Base-by-base conservation (phyloP, 495 filamentous ascomycete species). In the Aspergillus sclerotioniger region DNA sequence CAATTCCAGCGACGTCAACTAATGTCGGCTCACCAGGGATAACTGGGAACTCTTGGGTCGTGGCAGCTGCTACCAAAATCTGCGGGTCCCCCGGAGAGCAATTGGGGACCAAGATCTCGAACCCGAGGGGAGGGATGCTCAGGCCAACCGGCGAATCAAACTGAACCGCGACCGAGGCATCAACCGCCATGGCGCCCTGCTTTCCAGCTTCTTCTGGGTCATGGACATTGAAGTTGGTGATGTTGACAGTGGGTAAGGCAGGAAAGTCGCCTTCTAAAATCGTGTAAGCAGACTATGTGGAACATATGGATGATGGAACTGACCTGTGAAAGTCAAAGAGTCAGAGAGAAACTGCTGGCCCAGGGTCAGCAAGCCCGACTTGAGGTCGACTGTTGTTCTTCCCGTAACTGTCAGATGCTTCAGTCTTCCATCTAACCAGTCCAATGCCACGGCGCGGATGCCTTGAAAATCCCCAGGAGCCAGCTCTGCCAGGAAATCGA, bases 391-490 rank as follows among this genome's bases (percentile, higher is more conserved):
- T 49, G 82, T 76, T 31, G 90, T 84, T 65, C 82, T 87, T 12
- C 89, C 92, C 50, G 83, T 77, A 3, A 98, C 67, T 50, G 78
- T 81, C 32, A 98, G 69, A 50, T 77, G 73, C 2, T 82, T 81
- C 50, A 98, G 69, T 52, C 80, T 84, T 32, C 93, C 92, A 17
- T 89, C 83, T 53, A 98, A 63, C 86, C 90, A 98, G 68, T 96
- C 90, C 60, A 91, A 86, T 16, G 90, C 91, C 56, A 98, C 81
- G n/a, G 78, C 78, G 45, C 89, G 85, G 51, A 96, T 82, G 8
- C 85, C 87, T 57, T 89, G 85, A n/a, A 90, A 73, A 61, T 91
- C 85, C 32, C 90, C 90, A 16, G 90, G 86, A 21, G 80, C 70
- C 51, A 96, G 69, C 58, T 94, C 86, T 31, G 85, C 81, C 54